A percentile compares a stretch with the other conserved stretches of the same genome.
Conservation (phyloP, 1,139 yeast species). For the Pichia sp. region DNA sequence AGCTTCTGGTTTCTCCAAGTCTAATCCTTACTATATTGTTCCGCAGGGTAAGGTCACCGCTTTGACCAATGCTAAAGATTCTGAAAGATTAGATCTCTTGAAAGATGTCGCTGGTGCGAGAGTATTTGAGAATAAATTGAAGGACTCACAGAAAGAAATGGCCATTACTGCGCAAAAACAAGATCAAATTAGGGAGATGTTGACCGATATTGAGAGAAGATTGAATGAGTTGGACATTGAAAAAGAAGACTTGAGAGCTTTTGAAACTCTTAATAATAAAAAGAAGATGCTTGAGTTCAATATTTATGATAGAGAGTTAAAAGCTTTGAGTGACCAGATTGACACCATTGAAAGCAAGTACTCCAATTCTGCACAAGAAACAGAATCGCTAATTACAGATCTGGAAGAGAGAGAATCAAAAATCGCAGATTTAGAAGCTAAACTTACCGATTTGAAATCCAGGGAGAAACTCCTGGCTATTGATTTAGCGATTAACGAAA, state of each 20-base stretch:
- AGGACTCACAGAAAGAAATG: slow-evolving; percentile 79
- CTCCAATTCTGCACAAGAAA: slow-evolving; percentile 39
- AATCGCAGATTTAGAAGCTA: slow-evolving; percentile 42
- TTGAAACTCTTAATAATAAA: slow-evolving; percentile 58
- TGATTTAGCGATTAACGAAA: slow-evolving; percentile 44
- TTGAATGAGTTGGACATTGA: slow-evolving; percentile 76
- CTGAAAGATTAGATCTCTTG: slow-evolving; percentile 67
- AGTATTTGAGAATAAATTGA: slow-evolving; percentile 75
- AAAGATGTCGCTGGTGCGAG: slow-evolving; percentile 96
- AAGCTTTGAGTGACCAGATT: slow-evolving; percentile 51
- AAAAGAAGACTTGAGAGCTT: slow-evolving; percentile 64
- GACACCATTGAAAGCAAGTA: slow-evolving; percentile 59
- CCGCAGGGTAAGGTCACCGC: slow-evolving; percentile 90
- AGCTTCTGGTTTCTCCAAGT: slow-evolving; percentile 86
- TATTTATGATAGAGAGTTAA: slow-evolving; percentile 69
- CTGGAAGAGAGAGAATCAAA: slow-evolving; percentile 41
- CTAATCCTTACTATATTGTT: slow-evolving; percentile 92
- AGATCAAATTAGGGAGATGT: slow-evolving; percentile 68
- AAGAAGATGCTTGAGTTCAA: slow-evolving; percentile 72
- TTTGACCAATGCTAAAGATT: slow-evolving; percentile 81
- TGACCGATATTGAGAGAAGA: slow-evolving; percentile 63
- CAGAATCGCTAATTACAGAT: slow-evolving; percentile 37
- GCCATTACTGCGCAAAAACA: slow-evolving; percentile 60
- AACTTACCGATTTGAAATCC: slow-evolving; percentile 37
- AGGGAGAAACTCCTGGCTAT: slow-evolving; percentile 39